A percentile compares a stretch with the other conserved stretches of the same genome.
Evolutionary conservation across 345 rosid genomes (phyloP).

Genomic region (Lumnitzera racemosa): DNA sequence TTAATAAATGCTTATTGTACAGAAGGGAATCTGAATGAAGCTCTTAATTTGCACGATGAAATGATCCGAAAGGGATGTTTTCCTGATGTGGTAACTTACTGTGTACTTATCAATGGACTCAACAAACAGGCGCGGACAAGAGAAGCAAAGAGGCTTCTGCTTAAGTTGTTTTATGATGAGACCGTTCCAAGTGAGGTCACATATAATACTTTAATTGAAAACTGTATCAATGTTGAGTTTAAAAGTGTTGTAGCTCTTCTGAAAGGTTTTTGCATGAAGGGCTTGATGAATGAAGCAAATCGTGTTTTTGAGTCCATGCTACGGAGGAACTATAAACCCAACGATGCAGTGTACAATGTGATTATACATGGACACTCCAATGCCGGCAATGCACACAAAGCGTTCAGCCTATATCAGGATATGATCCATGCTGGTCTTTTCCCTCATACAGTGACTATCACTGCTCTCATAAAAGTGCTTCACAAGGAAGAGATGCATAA

Average conservation of each 20-base stretch:
- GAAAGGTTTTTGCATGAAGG: constrained; percentile 91
- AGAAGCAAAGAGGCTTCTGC: constrained; percentile 79
- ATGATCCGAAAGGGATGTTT: constrained; percentile 69
- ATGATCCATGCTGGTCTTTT: constrained; percentile 49
- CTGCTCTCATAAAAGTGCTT: constrained; percentile 62
- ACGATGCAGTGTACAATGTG: constrained; percentile 62
- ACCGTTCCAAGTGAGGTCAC: constrained; percentile 60
- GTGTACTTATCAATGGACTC: constrained; percentile 83
- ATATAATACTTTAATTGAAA: constrained; percentile 63
- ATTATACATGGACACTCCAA: constrained; percentile 83
- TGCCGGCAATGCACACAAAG: constrained; percentile 48
- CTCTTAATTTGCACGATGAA: constrained; percentile 62
- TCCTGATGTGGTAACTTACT: constrained; percentile 85
- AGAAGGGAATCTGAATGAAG: constrained; percentile 52
- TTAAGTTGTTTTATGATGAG: constrained; percentile 69
- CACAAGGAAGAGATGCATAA: constrained; percentile 41
- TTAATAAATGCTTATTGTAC: constrained; percentile 67
- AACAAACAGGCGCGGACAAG: constrained; percentile 70
- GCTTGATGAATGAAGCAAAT: constrained; percentile 85
- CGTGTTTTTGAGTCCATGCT: constrained; percentile 58
- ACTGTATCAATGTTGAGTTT: constrained; percentile 51
- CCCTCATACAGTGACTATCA: constrained; percentile 64
- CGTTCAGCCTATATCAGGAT: constrained; percentile 55
- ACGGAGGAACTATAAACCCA: constrained; percentile 47
- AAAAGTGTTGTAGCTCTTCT: constrained; percentile 59